Conservation (phyloP, 2,329 filamentous ascomycete genomes). For the Polytolypa hystricis region DNA sequence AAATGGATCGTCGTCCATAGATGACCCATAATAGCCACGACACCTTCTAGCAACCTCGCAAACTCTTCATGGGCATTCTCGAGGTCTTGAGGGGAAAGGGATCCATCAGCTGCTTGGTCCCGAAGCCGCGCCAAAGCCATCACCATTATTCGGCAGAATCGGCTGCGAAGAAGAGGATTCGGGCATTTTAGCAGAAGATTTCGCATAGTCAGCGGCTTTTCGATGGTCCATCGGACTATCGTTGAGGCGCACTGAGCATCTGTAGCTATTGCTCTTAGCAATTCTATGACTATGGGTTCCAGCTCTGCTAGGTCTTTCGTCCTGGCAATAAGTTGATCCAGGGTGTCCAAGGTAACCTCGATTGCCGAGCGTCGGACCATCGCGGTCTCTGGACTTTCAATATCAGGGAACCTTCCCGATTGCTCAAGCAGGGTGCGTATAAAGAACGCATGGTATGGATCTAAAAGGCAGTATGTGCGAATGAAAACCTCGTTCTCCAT, state of each 20-base stretch:
- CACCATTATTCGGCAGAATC: slow-evolving; percentile 43
- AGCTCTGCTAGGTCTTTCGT: slow-evolving; percentile 58
- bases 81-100: slow-evolving; percentile 16
- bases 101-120: slow-evolving; percentile 16
- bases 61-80: slow-evolving; percentile 19
- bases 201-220: slow-evolving; percentile 47
- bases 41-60: slow-evolving; percentile 19
- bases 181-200: slow-evolving; percentile 54
- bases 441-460: slow-evolving; percentile 58
- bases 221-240: slow-evolving; percentile 51
- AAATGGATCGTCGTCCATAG: slow-evolving; percentile 55
- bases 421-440: slow-evolving; percentile 51
- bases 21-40: slow-evolving; percentile 40
- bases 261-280: slow-evolving; percentile 40
- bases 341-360: slow-evolving; percentile 42
- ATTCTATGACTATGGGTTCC: slow-evolving; percentile 41
- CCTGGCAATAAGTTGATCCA: slow-evolving; percentile 65
- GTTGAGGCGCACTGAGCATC: slow-evolving; percentile 48
- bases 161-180: slow-evolving; percentile 45
- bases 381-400: slow-evolving; percentile 35
- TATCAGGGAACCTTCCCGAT: slow-evolving; percentile 39
- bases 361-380: slow-evolving; percentile 35
- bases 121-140: slow-evolving; percentile 45
- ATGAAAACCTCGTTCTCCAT: slow-evolving; percentile 63
- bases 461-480: slow-evolving; percentile 68